These are phyloP conservation scores for Xenosphaeropsis pyriputrescens DNA, from an alignment of 2,329 filamentous ascomycete species.

Conservation along the genomic window DNA sequence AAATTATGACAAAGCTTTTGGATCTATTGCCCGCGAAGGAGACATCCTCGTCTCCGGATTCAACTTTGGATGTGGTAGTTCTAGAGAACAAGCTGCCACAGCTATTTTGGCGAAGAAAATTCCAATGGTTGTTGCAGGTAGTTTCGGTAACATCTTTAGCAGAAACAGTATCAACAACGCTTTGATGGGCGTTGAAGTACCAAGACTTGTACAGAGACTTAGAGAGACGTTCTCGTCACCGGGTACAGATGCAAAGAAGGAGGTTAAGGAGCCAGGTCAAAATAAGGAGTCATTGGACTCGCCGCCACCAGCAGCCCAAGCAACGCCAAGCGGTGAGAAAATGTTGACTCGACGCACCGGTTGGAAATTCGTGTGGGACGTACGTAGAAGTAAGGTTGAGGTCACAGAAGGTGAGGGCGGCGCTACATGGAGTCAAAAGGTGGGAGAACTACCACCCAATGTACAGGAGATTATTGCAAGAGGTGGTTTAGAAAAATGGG, in stretches of 20 bases:
- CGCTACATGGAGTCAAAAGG: conserved; percentile 60
- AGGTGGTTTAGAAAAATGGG: conserved; percentile 73
- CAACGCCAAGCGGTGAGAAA: conserved; percentile 28
- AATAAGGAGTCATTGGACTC: conserved; percentile 36
- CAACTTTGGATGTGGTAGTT: conserved; percentile 78
- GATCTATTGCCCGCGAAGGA: conserved; percentile 42
- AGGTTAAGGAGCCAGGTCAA: conserved; percentile 32
- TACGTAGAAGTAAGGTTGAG: conserved; percentile 53
- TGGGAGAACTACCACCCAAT: conserved; percentile 71
- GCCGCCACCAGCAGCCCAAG: conserved; percentile 25
- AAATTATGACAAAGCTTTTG: conserved; percentile 75
- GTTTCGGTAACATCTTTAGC: conserved; percentile 73
- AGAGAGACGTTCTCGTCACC: conserved; percentile 37
- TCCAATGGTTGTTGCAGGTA: conserved; percentile 65
- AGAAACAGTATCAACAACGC: conserved; percentile 72
- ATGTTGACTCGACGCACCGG: conserved; percentile 58
- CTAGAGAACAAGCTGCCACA: conserved; percentile 78
- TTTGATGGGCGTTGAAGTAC: conserved; percentile 57
- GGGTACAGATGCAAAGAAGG: conserved; percentile 20
- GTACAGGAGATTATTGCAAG: conserved; percentile 73
- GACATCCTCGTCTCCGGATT: conserved; percentile 79
- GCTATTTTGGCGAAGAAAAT: conserved; percentile 71
- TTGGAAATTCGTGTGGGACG: conserved; percentile 76
- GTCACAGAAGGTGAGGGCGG: conserved; percentile 57
- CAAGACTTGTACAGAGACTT: conserved; percentile 48